These are phyloP conservation scores for Multifurca ochricompacta DNA, from an alignment of 768 basidiomycete genomes.

Conservation along the genomic window DNA sequence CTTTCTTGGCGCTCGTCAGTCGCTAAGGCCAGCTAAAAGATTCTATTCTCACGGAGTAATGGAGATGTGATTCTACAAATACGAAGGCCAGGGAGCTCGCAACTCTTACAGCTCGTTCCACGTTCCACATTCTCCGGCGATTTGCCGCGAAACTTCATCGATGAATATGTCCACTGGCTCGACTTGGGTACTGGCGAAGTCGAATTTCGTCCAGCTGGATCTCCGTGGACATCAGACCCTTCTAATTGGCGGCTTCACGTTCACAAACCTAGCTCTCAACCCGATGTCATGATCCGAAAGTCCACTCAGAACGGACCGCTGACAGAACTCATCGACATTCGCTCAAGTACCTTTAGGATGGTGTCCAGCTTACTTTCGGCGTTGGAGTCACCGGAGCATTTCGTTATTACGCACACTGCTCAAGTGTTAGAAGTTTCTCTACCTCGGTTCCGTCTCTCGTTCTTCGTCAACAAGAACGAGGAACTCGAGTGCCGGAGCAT, in stretches of 20 bases:
- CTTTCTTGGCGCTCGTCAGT: neutral
- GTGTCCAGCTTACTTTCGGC: neutral
- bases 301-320: neutral
- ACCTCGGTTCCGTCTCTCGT: slow-evolving; percentile 36
- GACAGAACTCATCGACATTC: neutral
- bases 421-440: slow-evolving; percentile 20
- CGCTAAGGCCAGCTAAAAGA: neutral
- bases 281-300: neutral
- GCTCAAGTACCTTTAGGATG: neutral
- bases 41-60: neutral
- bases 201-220: slow-evolving; percentile 29
- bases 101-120: slow-evolving; percentile 29
- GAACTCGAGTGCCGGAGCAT: slow-evolving; percentile 35
- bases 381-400: neutral
- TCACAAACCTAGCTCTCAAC: too few relatives aligned
- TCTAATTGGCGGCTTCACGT: slow-evolving; percentile 28
- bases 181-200: slow-evolving; percentile 21
- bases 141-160: slow-evolving; percentile 28
- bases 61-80: neutral
- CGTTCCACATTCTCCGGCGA: slow-evolving; percentile 24
- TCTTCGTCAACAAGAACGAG: slow-evolving; percentile 28
- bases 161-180: slow-evolving; percentile 32
- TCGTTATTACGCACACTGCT: neutral
- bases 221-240: slow-evolving; percentile 26
- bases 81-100: neutral